These are phyloP conservation scores for Kodamaea nitidulidarum DNA, from an alignment of 805 yeast genomes.

Conservation along the genomic window DNA sequence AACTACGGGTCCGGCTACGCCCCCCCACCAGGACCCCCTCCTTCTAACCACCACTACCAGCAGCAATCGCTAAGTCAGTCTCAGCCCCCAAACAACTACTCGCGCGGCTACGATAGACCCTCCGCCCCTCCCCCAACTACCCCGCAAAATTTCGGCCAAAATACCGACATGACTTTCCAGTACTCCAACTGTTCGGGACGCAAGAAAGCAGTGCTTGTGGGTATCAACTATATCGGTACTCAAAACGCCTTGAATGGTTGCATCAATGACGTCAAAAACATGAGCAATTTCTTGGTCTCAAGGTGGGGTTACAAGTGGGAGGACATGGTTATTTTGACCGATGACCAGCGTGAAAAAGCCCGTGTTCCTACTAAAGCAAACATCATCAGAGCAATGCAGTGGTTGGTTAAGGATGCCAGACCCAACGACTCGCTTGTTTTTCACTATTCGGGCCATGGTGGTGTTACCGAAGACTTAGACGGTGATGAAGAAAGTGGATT, in stretches of 20 bases:
- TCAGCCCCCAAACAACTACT: not conserved
- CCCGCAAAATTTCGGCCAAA: conserved; percentile 36
- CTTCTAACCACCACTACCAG: not conserved
- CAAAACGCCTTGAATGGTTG: conserved; percentile 33
- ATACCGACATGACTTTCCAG: conserved; percentile 33
- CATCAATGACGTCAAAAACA: conserved; percentile 37
- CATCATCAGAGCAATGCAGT: conserved; percentile 36
- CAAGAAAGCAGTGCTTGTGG: conserved; percentile 35
- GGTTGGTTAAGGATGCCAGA: conserved; percentile 35
- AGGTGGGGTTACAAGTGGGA: conserved; percentile 32
- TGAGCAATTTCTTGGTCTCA: conserved; percentile 28
- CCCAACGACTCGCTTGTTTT: conserved; percentile 38
- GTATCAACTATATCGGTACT: conserved; percentile 32
- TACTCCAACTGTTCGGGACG: conserved; percentile 37
- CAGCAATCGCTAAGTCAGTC: not conserved
- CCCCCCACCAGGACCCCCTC: conserved; percentile 15
- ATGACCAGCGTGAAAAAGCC: conserved; percentile 29
- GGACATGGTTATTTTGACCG: conserved; percentile 37
- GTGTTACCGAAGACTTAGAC: conserved; percentile 30
- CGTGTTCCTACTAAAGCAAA: conserved; percentile 33
- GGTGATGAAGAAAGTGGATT: conserved; percentile 37
- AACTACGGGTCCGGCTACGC: too few species aligned
- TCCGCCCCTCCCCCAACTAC: conserved; percentile 24
- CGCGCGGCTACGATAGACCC: conserved; percentile 7
- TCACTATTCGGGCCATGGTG: conserved; percentile 41